Percentiles rank a stretch among this genome's conserved stretches.
These are phyloP conservation scores for Trichophyton verrucosum DNA, from an alignment of 2,329 filamentous ascomycete species.

Conservation along the genomic window DNA sequence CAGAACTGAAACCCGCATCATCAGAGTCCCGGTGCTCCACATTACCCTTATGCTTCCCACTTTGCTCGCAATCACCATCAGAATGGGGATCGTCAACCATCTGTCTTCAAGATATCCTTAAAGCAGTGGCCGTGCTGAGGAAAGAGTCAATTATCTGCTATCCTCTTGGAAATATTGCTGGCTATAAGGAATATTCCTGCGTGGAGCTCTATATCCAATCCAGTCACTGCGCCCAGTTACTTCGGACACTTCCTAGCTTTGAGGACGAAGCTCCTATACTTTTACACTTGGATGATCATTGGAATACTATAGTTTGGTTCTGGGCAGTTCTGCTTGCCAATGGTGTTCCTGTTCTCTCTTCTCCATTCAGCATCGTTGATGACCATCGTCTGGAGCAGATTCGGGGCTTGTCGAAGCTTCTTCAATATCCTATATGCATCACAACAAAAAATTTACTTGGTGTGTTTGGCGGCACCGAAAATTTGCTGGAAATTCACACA, in stretches of 20 bases:
- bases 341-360: slow-evolving; percentile 28
- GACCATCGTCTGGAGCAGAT: background rate
- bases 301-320: slow-evolving; percentile 31
- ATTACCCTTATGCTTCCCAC: background rate
- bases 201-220: background rate
- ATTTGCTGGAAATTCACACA: background rate
- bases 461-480: background rate
- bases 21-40: background rate
- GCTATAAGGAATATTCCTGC: background rate
- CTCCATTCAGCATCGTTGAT: slow-evolving; percentile 19
- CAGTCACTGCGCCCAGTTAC: background rate
- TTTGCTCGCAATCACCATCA: background rate
- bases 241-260: background rate
- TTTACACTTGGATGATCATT: slow-evolving; percentile 27
- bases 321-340: slow-evolving; percentile 31
- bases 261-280: background rate
- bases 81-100: background rate
- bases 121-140: background rate
- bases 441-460: background rate
- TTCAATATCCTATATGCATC: background rate
- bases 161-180: background rate
- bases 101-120: background rate
- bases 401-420: background rate
- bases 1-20: background rate
- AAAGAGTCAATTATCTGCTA: background rate